Evolutionary conservation across 169 alveolate genomes (phyloP).

Genomic region (Neospora caninum): DNA sequence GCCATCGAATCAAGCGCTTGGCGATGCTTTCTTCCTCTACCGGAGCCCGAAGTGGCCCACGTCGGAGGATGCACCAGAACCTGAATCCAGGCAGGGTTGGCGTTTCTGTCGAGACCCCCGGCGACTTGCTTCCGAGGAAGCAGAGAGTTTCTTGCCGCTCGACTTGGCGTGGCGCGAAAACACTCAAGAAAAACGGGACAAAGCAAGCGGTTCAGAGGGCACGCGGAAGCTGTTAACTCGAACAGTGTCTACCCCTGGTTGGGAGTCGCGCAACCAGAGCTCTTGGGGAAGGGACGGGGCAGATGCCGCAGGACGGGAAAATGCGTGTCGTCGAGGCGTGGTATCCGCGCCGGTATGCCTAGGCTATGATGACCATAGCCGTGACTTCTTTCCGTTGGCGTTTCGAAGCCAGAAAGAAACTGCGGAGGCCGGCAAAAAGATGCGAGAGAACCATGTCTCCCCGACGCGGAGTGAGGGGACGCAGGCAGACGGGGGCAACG

Average conservation of each 20-base stretch:
- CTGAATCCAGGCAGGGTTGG: not conserved
- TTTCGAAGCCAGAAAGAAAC: too few species aligned
- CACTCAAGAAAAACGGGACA: not conserved
- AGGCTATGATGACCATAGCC: too few species aligned
- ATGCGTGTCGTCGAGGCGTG: not conserved
- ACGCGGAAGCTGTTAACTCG: not conserved
- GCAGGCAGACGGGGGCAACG: too few species aligned
- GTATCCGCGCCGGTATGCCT: not conserved
- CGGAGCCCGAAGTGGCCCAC: not conserved
- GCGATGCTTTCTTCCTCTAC: not conserved
- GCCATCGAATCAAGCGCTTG: too few species aligned
- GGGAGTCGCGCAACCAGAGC: not conserved
- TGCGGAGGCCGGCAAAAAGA: too few species aligned
- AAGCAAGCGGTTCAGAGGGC: not conserved
- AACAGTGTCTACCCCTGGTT: not conserved
- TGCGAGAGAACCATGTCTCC: too few species aligned
- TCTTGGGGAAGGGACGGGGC: not conserved
- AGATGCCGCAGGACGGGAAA: not conserved
- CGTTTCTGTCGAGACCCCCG: not conserved
- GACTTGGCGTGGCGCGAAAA: not conserved
- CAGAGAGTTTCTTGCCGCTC: not conserved
- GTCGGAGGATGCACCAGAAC: not conserved
- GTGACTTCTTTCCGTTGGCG: too few species aligned
- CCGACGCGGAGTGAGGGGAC: too few species aligned
- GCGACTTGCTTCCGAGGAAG: not conserved